phyloP scores from a whole-genome alignment of 2,329 filamentous ascomycete genomes.

The Colletotrichum australisinense region DNA sequence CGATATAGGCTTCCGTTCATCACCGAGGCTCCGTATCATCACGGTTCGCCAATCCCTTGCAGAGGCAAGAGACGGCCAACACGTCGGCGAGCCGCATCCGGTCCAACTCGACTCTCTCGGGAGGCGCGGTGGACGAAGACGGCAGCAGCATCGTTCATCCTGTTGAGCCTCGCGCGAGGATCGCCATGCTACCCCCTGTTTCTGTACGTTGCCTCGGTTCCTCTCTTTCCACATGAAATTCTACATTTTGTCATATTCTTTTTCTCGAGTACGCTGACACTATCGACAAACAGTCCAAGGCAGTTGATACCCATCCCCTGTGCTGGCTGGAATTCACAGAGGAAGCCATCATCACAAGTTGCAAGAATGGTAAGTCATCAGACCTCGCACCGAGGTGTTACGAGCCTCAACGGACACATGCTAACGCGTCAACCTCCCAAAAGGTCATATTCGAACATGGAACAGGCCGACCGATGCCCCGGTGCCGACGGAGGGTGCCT shows the following conservation, averaged over 20 bases:
- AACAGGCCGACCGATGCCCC: constrained; percentile 63
- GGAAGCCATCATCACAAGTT: constrained; percentile 91
- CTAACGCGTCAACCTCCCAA: not conserved
- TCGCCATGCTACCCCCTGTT: constrained; percentile 89
- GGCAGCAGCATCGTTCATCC: constrained; percentile 76
- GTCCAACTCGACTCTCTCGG: constrained; percentile 76
- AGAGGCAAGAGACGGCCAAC: constrained; percentile 72
- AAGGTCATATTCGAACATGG: constrained; percentile 81
- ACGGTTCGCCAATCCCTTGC: constrained; percentile 57
- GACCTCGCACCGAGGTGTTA: constrained; percentile 34
- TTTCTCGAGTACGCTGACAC: constrained; percentile 24
- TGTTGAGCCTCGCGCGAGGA: constrained; percentile 86
- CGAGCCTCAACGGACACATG: not conserved
- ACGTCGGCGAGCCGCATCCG: constrained; percentile 70
- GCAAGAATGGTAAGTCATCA: constrained; percentile 79
- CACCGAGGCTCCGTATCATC: constrained; percentile 68
- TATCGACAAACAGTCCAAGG: constrained; percentile 71
- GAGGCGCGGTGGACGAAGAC: constrained; percentile 57
- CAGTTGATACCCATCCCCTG: constrained; percentile 86
- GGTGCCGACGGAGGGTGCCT: constrained; percentile 31
- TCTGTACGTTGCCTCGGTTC: constrained; percentile 69
- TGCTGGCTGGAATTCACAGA: constrained; percentile 95
- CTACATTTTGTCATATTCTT: too few relatives aligned
- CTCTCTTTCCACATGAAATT: too few relatives aligned
- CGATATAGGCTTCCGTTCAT: constrained; percentile 61